Conservation (phyloP, 805 yeast species). For the Wickerhamomyces alni region DNA sequence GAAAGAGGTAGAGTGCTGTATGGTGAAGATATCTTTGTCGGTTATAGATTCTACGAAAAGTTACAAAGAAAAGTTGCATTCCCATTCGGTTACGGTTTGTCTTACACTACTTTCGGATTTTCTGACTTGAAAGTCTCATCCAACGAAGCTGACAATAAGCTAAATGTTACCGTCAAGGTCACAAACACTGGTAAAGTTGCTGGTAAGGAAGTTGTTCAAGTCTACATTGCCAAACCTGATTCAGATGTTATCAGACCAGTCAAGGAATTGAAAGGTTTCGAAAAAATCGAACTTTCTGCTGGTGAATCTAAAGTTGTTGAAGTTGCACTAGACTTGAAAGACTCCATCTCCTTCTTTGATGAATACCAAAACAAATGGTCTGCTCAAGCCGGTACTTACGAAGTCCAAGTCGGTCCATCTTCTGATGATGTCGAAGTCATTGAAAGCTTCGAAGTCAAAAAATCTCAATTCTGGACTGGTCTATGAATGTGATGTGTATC, state of each 20-base stretch:
- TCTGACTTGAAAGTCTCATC: constrained; percentile 29
- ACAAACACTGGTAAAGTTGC: constrained; percentile 40
- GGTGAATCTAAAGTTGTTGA: constrained; percentile 36
- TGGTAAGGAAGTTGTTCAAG: constrained; percentile 53
- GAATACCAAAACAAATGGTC: constrained; percentile 44
- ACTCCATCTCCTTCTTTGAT: constrained; percentile 49
- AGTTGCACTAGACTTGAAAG: constrained; percentile 37
- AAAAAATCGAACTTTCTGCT: constrained; percentile 39
- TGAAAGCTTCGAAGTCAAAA: constrained; percentile 1
- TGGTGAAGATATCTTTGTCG: constrained; percentile 63
- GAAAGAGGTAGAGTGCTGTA: constrained; percentile 49
- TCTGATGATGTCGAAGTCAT: constrained; percentile 15
- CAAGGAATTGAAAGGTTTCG: constrained; percentile 57
- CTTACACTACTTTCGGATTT: constrained; percentile 47
- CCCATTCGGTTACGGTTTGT: constrained; percentile 61
- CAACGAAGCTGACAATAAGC: constrained; percentile 21
- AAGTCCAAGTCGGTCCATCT: constrained; percentile 37
- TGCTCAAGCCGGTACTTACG: constrained; percentile 44
- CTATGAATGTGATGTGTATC: not conserved
- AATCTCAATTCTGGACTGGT: not conserved
- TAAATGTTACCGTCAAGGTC: constrained; percentile 32
- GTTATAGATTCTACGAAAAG: constrained; percentile 57
- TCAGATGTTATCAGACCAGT: constrained; percentile 39
- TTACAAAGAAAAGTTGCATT: constrained; percentile 40
- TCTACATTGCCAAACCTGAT: constrained; percentile 36